Evolutionary conservation across 805 yeast genomes (phyloP), one percentile per base, ranked within the genome.

Genomic region (Pichia eremophila): DNA sequence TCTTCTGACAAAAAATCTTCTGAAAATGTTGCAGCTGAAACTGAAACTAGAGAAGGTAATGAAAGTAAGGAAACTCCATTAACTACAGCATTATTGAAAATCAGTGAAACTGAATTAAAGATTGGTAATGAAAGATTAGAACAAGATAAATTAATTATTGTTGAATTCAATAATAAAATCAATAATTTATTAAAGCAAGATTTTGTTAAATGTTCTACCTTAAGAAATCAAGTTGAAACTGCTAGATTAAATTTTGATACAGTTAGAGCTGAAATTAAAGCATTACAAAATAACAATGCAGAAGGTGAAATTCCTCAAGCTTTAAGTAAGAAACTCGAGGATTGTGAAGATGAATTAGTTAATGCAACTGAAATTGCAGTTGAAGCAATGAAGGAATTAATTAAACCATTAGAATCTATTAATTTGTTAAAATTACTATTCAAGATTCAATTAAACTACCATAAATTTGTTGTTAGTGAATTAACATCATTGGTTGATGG

Each of bases 321-420:
- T 39, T 72, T 80, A 54, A 68, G 70, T 51, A 73, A 72, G 53
- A 78, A 75, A 46, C 66, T 78, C 54, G 81, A 79, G 50, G 61
- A 68, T 17, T 71, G 72, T 51, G 95, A 85, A 64, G 95, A 85
- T 60, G 91, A 83, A 52, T 75, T 85, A 54, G 93, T 85, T 35
- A 77, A 81, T 54, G 86, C 88, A 27, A 85, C 89, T 5, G 83
- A 84, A 48, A 68, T 74, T 28, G 93, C 95, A 0, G 93, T 84
- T n/a, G 77, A 78, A 56, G 78, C 80, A 46, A 84, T 85, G 93
- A 79, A 83, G 63, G 77, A 74, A 54, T 69, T 85, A 47, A 77
- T 85, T 54, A 78, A 75, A 51, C 87, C 90, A 25, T 71, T 79
- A 11, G 84, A 82, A 62, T 70, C 79, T 46, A 71, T 85, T 43